Evolutionary conservation across 2,329 filamentous ascomycete species (phyloP), one percentile per base, ranked within the genome.

Genomic region (Escovopsis sp.): DNA sequence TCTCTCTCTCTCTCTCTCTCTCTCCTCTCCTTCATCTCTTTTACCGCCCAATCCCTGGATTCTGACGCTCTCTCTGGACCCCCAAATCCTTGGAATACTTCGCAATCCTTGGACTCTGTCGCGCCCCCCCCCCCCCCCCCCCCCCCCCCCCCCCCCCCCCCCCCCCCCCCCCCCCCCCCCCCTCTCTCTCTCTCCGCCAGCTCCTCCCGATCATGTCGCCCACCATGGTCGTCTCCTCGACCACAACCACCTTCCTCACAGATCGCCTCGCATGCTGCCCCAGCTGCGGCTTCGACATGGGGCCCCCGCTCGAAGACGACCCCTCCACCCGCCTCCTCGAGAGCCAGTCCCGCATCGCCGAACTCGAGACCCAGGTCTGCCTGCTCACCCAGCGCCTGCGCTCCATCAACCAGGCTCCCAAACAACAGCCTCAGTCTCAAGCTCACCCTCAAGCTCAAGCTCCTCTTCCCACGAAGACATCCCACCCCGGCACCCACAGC

Each of bases 321-420:
- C 51, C 61, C 23, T 48, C 59, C 6, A 56, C 59, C 21, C 60
- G 63, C 31, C 66, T 77, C 23, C 57, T 63, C 19, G 59, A 61
- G 36, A 66, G 74, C 37, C 70, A 76, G 51, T 60, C 66, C 41
- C 66, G 73, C 48, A 77, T 83, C 48, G 60, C 66, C 42, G 77
- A 85, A 47, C 65, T 88, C 31, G 73, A 86, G 55, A 66, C 70
- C 26, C 79, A 86, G 49, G 73, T 87, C 36, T 67, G 70, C 37
- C 57, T 75, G 36, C 66, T 87, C 39, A 83, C 76, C 53, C 66
- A 80, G 45, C 84, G 82, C 56, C 77, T 78, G 37, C 69, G 75
- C 3, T 71, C 74, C 25, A 67, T 73, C 42, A 69, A 75, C 54
- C 70, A 68, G 78, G 85, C 60, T 86, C 85, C 64, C 82, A 88